These are phyloP conservation scores for Penicillium macrosclerotiorum DNA, from an alignment of 495 filamentous ascomycete genomes.

Conservation along the genomic window DNA sequence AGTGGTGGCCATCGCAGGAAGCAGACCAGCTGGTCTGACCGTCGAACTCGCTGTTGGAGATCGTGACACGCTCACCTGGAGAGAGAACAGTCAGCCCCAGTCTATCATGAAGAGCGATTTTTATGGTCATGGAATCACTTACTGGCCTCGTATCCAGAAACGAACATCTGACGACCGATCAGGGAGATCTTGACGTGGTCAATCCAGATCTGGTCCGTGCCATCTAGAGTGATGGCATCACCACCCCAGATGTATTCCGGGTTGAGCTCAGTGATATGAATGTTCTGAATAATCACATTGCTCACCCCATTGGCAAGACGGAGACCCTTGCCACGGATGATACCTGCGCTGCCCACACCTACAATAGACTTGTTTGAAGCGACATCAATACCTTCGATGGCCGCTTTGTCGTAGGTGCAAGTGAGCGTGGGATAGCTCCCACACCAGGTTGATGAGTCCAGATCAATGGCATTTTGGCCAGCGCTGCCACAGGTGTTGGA, in stretches of 20 bases:
- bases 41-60: constrained; percentile 48
- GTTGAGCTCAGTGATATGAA: constrained; percentile 43
- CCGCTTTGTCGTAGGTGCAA: constrained; percentile 39
- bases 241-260: constrained; percentile 43
- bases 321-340: constrained; percentile 40
- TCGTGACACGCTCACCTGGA: constrained; percentile 29
- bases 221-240: constrained; percentile 37
- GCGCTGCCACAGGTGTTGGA: constrained; percentile 26
- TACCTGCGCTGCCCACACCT: constrained; percentile 32
- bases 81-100: background rate
- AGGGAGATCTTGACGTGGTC: constrained; percentile 37
- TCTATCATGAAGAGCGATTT: background rate
- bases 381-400: constrained; percentile 31
- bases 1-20: constrained; percentile 53
- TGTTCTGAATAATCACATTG: constrained; percentile 48
- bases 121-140: no score
- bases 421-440: constrained; percentile 23
- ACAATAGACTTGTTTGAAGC: constrained; percentile 41
- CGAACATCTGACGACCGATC: constrained; percentile 32
- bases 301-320: constrained; percentile 34
- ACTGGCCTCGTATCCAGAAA: constrained; percentile 25
- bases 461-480: constrained; percentile 30
- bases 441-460: constrained; percentile 30
- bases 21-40: constrained; percentile 49
- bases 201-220: constrained; percentile 34